Percentiles rank a stretch among this genome's conserved stretches.
phyloP scores from a whole-genome alignment of 2,329 filamentous ascomycete species.

The Cadophora luteo-olivacea region DNA sequence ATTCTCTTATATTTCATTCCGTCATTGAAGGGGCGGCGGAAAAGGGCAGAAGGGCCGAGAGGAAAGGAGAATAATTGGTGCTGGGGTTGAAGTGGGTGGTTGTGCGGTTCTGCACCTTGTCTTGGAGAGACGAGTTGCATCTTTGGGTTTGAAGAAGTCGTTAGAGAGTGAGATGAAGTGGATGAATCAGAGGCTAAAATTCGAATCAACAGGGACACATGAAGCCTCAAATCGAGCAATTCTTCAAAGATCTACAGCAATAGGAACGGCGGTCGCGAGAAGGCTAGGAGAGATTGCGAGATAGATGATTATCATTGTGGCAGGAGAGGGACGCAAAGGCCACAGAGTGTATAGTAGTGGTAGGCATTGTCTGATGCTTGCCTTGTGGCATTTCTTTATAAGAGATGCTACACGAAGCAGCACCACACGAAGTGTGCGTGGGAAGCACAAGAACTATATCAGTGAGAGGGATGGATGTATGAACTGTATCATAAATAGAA shows the following conservation, averaged over 20 bases:
- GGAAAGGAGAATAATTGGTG: background rate
- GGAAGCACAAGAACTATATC: no score
- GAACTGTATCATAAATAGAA: slow-evolving; percentile 9
- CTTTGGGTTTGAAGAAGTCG: background rate
- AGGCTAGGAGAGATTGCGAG: background rate
- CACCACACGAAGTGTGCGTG: no score
- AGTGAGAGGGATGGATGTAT: background rate
- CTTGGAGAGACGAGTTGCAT: background rate
- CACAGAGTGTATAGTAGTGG: background rate
- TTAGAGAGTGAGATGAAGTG: background rate
- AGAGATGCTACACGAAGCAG: background rate
- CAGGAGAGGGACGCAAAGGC: background rate
- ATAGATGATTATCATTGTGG: background rate
- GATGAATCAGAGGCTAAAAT: slow-evolving; percentile 11
- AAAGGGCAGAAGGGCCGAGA: background rate
- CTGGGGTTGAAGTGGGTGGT: background rate
- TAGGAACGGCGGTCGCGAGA: slow-evolving; percentile 24
- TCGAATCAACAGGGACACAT: slow-evolving; percentile 51
- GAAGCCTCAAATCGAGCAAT: slow-evolving; percentile 54
- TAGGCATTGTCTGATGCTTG: background rate
- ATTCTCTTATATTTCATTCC: background rate
- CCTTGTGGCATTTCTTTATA: background rate
- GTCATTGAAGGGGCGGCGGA: background rate
- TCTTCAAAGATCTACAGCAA: slow-evolving; percentile 51
- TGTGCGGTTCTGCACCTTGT: background rate